These are phyloP conservation scores for Pelargonium nanum DNA, from an alignment of 345 rosid genomes.

Conservation along the genomic window DNA sequence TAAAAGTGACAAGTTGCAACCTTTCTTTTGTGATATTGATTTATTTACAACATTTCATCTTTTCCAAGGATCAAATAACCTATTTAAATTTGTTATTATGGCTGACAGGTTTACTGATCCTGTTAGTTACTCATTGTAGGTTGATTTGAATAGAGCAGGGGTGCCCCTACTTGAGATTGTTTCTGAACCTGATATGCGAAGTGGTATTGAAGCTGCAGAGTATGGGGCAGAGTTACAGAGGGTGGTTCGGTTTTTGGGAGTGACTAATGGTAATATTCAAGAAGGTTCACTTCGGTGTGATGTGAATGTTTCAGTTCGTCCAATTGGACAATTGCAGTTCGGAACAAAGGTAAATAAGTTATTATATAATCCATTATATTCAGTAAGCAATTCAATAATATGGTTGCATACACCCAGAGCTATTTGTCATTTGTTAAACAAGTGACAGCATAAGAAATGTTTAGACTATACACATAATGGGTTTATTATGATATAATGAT, in stretches of 20 bases:
- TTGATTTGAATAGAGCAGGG: slow-evolving; percentile 92
- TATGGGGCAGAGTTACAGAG: slow-evolving; percentile 78
- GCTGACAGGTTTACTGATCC: not conserved
- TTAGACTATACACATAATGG: not conserved
- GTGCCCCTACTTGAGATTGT: slow-evolving; percentile 96
- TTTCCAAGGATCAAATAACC: not conserved
- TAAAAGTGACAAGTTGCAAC: too few species aligned
- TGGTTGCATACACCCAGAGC: not conserved
- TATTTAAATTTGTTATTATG: not conserved
- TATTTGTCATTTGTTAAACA: not conserved
- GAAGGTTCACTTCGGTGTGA: slow-evolving; percentile 96
- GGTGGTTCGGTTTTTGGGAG: slow-evolving; percentile 71
- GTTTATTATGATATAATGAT: not conserved
- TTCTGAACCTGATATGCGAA: slow-evolving; percentile 97
- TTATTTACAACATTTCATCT: too few species aligned
- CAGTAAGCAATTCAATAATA: not conserved
- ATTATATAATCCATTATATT: not conserved
- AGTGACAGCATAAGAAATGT: not conserved
- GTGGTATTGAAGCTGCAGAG: slow-evolving; percentile 78
- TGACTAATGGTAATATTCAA: slow-evolving; percentile 89
- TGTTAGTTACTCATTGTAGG: slow-evolving; percentile 34
- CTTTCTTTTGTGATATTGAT: not conserved
- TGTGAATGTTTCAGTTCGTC: slow-evolving; percentile 90
- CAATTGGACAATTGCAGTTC: slow-evolving; percentile 61
- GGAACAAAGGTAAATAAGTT: slow-evolving; percentile 70